A percentile compares a stretch with the other conserved stretches of the same genome.
Evolutionary conservation across 2,329 filamentous ascomycete genomes (phyloP).

Genomic region (Aspergillus sclerotialis): DNA sequence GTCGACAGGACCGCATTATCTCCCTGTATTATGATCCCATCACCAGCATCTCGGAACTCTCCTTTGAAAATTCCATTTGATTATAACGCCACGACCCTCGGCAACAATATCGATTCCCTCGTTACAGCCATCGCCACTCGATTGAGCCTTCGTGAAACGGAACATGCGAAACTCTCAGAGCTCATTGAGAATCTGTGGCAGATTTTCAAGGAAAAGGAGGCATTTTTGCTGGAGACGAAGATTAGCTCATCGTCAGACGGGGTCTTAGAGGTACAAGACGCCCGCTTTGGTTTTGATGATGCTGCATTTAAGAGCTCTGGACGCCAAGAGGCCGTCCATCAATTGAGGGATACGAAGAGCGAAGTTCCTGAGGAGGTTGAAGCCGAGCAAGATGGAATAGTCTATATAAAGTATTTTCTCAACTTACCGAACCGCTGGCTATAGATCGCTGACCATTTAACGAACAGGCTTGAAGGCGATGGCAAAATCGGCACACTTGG

Average conservation of each 20-base stretch:
- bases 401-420: slow-evolving; percentile 59
- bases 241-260: slow-evolving; percentile 38
- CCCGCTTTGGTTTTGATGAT: slow-evolving; percentile 62
- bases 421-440: background rate
- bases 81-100: slow-evolving; percentile 45
- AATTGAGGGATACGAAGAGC: slow-evolving; percentile 44
- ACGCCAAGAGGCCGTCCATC: slow-evolving; percentile 57
- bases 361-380: slow-evolving; percentile 54
- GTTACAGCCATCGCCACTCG: slow-evolving; percentile 39
- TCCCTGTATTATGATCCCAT: slow-evolving; percentile 59
- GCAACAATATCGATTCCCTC: slow-evolving; percentile 30
- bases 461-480: slow-evolving; percentile 37
- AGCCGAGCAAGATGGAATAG: slow-evolving; percentile 65
- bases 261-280: slow-evolving; percentile 45
- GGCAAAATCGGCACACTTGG: slow-evolving; percentile 67
- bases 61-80: slow-evolving; percentile 54
- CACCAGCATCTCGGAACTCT: slow-evolving; percentile 40
- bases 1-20: slow-evolving; percentile 57
- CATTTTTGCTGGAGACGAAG: slow-evolving; percentile 52
- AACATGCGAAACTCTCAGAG: slow-evolving; percentile 38
- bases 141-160: slow-evolving; percentile 46
- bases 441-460: slow-evolving; percentile 4
- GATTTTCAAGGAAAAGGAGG: slow-evolving; percentile 60
- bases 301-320: slow-evolving; percentile 57
- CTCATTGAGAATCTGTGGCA: slow-evolving; percentile 50